A percentile compares a stretch with the other conserved stretches of the same genome.
Evolutionary conservation across 2,329 filamentous ascomycete genomes (phyloP).

Genomic region (Onygenales sp.): DNA sequence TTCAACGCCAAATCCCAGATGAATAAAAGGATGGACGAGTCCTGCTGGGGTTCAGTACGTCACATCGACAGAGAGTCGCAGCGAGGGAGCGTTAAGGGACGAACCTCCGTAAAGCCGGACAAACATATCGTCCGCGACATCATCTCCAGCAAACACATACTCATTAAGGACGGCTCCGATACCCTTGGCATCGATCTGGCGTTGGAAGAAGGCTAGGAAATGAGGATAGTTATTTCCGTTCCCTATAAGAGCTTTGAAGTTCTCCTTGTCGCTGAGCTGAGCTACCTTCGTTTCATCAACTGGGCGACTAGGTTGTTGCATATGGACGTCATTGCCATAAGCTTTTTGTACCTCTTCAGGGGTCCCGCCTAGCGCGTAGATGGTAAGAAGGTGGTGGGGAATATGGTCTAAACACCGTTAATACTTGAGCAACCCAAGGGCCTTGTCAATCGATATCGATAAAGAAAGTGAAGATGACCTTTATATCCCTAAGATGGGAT

Average conservation of each 20-base stretch:
- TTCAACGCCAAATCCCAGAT: conserved; percentile 76
- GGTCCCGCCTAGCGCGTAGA: conserved; percentile 66
- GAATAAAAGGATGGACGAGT: conserved; percentile 71
- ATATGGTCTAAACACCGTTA: conserved; percentile 54
- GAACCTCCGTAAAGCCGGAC: conserved; percentile 56
- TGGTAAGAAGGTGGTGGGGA: conserved; percentile 62
- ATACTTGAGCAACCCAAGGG: background rate
- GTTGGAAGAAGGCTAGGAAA: conserved; percentile 67
- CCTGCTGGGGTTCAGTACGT: conserved; percentile 31
- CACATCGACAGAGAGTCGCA: background rate
- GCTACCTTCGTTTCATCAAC: conserved; percentile 43
- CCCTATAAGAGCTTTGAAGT: conserved; percentile 53
- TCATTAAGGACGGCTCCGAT: conserved; percentile 55
- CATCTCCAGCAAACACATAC: conserved; percentile 59
- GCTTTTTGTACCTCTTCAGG: conserved; percentile 50
- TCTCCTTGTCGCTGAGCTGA: conserved; percentile 47
- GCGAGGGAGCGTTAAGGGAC: conserved; percentile 10
- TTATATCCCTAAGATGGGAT: too few relatives aligned
- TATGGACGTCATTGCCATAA: conserved; percentile 55
- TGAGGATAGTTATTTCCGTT: conserved; percentile 58
- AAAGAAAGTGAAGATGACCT: too few relatives aligned
- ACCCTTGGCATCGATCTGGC: conserved; percentile 56
- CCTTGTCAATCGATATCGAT: too few relatives aligned
- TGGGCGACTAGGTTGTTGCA: conserved; percentile 51
- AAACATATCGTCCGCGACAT: conserved; percentile 59